Percentiles rank a stretch among this genome's conserved stretches.
Evolutionary conservation across 352 stramenopile species (phyloP).

Genomic region (Globisporangium megalacanthum): DNA sequence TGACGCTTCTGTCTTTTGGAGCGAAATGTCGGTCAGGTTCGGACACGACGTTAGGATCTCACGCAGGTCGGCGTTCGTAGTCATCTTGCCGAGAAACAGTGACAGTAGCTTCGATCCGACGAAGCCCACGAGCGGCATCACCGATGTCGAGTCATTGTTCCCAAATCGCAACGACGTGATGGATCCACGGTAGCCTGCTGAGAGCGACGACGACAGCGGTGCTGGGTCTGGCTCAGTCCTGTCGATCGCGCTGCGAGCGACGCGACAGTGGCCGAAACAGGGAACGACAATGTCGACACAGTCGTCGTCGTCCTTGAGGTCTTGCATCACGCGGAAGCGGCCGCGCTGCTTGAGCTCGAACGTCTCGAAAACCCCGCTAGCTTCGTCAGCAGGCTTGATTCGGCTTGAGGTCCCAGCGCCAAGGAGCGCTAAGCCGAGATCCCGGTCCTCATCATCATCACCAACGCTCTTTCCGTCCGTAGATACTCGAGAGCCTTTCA

Average conservation of each 20-base stretch:
- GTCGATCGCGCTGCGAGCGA: neutral
- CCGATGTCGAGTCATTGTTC: neutral
- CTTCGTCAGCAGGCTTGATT: neutral
- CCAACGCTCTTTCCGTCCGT: too few species aligned
- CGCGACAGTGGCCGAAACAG: neutral
- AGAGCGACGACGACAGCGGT: neutral
- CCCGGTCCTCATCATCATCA: neutral
- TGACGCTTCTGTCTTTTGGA: neutral
- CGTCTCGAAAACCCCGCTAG: neutral
- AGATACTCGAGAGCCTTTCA: neutral
- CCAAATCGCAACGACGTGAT: neutral
- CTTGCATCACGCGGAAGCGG: conserved; percentile 5
- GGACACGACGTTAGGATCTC: neutral
- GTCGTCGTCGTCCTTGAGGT: neutral
- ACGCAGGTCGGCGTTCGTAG: neutral
- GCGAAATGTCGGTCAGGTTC: neutral
- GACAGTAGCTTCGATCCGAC: conserved; percentile 1
- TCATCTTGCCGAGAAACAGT: neutral
- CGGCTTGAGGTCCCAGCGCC: neutral
- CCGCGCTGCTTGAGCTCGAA: neutral
- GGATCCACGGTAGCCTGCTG: neutral
- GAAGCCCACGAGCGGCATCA: neutral
- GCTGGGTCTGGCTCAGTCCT: neutral
- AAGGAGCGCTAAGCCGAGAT: neutral
- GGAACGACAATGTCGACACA: conserved; percentile 3